Conservation (phyloP, 371 early-diverging fungal genomes). For the Synchytrium microbalum region DNA sequence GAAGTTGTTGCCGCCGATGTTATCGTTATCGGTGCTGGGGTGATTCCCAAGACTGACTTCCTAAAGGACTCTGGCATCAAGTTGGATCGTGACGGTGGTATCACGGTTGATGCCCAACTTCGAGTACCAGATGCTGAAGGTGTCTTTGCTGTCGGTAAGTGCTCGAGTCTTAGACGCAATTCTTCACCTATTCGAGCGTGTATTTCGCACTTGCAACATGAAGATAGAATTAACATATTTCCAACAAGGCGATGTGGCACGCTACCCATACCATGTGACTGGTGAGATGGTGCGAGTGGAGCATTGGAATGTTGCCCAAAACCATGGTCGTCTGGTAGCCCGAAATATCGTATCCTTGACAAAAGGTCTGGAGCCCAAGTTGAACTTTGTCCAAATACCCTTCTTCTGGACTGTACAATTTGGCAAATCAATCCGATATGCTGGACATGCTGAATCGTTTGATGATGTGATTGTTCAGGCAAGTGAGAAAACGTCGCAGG, state of each 20-base stretch:
- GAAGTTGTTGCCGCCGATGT: slow-evolving; percentile 38
- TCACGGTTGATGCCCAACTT: slow-evolving; percentile 34
- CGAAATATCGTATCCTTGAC: slow-evolving; percentile 19
- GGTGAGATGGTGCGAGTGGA: slow-evolving; percentile 43
- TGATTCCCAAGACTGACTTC: slow-evolving; percentile 39
- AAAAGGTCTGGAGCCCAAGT: slow-evolving; percentile 11
- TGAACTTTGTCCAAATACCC: slow-evolving; percentile 39
- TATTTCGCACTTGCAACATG: not conserved
- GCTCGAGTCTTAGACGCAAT: not conserved
- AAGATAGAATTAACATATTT: slow-evolving; percentile 2
- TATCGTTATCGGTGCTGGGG: slow-evolving; percentile 46
- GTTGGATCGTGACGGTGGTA: slow-evolving; percentile 38
- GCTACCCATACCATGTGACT: slow-evolving; percentile 41
- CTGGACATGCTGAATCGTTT: slow-evolving; percentile 41
- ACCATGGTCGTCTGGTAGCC: slow-evolving; percentile 42
- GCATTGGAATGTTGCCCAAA: slow-evolving; percentile 51
- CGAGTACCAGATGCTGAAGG: slow-evolving; percentile 32
- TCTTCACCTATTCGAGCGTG: too few species aligned
- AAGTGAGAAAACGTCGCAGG: too few species aligned
- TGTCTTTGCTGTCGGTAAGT: slow-evolving; percentile 40
- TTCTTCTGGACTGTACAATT: slow-evolving; percentile 52
- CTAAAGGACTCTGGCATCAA: slow-evolving; percentile 19
- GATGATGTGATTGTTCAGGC: slow-evolving; percentile 45
- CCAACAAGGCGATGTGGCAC: slow-evolving; percentile 44
- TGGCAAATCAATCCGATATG: slow-evolving; percentile 44